Evolutionary conservation across 2,329 filamentous ascomycete genomes (phyloP), one percentile per base, ranked within the genome.

Genomic region (Hymenoscyphus occultus): DNA sequence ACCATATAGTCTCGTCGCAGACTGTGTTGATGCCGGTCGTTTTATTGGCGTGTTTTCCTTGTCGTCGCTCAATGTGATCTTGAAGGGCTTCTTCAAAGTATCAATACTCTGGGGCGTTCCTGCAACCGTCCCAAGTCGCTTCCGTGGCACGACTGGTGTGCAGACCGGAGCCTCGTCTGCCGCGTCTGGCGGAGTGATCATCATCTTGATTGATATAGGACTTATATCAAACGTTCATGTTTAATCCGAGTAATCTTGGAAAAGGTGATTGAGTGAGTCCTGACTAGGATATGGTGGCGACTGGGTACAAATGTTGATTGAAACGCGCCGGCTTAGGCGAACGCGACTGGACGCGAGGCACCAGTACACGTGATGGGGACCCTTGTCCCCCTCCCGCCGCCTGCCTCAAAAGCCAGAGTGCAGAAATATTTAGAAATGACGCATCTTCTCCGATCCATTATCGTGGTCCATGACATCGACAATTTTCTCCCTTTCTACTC

Each of bases 1-100:
- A 1, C 74, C 78, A 69, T 79, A 78, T 22, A 82, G 72, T 66
- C 79, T 77, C 35, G 9, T 51, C 45, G 19, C 45, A 40, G 75
- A 65, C 71, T 79, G 65, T 32, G 68, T 51, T 39, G 61, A 40
- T n/a, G 64, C 60, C 28, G 65, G 67, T 57, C 63, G 54, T 9
- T 70, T 63, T 39, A 68, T 60, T 28, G 71, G 72, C 39, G 69
- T 69, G 54, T 76, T 76, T 64, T 76, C 74, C 72, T 83, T 82
- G 74, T 83, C 79, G 62, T 79, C 77, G 61, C 69, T 75, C 56
- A 76, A 69, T 7, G 71, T 73, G 10, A 74, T 67, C 19, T 89
- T 94, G 80, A 99, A 99, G 0, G 95, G 95, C 74, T 90, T 93
- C 74, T 86, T 84, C 13, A 96, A 84, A 45, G 85, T 86, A 67